Base-by-base conservation (phyloP, 164 flowering plant species). In the Vitis amurensis region DNA sequence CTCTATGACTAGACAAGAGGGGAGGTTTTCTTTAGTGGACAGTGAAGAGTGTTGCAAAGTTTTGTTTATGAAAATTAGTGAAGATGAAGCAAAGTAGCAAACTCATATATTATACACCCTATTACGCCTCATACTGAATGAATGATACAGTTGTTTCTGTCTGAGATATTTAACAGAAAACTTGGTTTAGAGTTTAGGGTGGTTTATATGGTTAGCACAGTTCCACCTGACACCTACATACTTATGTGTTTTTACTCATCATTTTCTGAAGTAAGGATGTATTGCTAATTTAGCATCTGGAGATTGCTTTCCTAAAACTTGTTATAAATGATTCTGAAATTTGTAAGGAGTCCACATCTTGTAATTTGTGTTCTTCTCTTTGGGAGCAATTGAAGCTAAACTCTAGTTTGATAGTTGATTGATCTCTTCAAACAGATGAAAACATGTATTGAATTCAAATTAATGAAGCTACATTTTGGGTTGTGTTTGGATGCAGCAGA, bases 1-100 rank as follows among this genome's bases (percentile, higher is more conserved):
- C 75, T 78, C 52, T 78, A 73, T 55, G 82, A 76, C 74, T 78
- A 71, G 66, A 49, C 16, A 19, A n/a, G 12, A 8, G 63, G 19
- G 66, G n/a, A 61, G n/a, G n/a, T 47, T 66, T 55, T 37, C 29
- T 47, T 37, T 53, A 17, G 17, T 53, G 56, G 17, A 14, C 61
- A 27, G n/a, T 4, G 15, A 31, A 10, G 50, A 66, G 50, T 70
- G 52, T 55, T 61, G 64, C 64, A 62, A 17, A 16, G 60, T 48
- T 50, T 58, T 71, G 57, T 63, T 62, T 52, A 48, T 23, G 66
- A 62, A 66, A 49, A 37, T 55, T 15, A 13, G 15, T n/a, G 58
- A 53, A 31, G 49, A 53, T 37, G 60, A 11, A 66, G 15, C 23
- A 55, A 16, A 64, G 4, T 16, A 14, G 10, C 19, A 14, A n/a